phyloP scores from a whole-genome alignment of 345 rosid genomes.

The Xanthoceras sorbifolium region DNA sequence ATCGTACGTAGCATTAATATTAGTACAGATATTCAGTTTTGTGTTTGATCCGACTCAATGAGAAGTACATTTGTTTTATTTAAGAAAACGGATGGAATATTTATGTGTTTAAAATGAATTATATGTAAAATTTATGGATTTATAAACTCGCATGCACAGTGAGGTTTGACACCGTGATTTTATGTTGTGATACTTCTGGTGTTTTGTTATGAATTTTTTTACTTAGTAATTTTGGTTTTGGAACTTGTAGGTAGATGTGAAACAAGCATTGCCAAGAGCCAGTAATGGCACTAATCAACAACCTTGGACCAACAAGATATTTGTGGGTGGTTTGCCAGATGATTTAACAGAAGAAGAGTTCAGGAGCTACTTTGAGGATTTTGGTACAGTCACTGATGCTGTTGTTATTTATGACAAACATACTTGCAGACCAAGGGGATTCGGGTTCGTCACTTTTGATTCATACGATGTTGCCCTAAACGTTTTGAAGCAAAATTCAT shows the following conservation, averaged over 20 bases:
- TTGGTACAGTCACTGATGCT: constrained; percentile 13
- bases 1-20: too few relatives aligned
- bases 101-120: too few relatives aligned
- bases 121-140: too few relatives aligned
- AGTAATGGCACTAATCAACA: not conserved
- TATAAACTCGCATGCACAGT: too few relatives aligned
- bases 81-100: too few relatives aligned
- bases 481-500: constrained; percentile 2
- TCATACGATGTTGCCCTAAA: constrained; percentile 10
- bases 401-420: constrained; percentile 19
- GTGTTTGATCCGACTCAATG: too few relatives aligned
- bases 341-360: constrained; percentile 17
- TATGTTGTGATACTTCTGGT: too few relatives aligned
- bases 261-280: not conserved
- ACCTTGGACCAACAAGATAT: constrained; percentile 17
- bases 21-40: too few relatives aligned
- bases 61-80: too few relatives aligned
- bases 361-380: constrained; percentile 19
- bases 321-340: constrained; percentile 25
- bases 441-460: constrained; percentile 30
- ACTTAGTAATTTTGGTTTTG: not conserved
- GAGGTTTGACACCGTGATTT: too few relatives aligned
- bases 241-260: constrained; percentile 21
- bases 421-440: constrained; percentile 16
- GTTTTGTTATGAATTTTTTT: not conserved